Base-by-base conservation (phyloP, 441 rosid genomes). In the Capsella rubella region DNA sequence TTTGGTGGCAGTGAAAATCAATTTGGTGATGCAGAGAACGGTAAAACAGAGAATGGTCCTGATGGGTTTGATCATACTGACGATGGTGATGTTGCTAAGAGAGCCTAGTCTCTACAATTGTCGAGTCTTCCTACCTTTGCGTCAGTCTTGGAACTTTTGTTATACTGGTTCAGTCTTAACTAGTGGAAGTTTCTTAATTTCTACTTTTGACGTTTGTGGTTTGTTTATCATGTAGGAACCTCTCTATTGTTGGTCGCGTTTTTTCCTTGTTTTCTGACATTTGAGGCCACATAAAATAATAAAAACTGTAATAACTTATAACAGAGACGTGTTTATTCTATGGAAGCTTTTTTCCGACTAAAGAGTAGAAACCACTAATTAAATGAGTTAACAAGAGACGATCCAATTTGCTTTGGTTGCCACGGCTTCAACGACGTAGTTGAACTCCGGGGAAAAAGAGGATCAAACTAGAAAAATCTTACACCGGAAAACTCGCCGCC, bases 41-140 rank as follows among this genome's bases (percentile, higher is more conserved):
- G 56, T 63, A 72, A 63, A 49, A 46, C 56, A 49, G 81, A 68
- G 53, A 76, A 35, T 58, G 73, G 74, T 12, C 42, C 59, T 4
- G 88, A 37, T 62, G 86, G 73, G 55, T 70, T 45, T 80, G 78
- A 74, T 74, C 90, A 85, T 15, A 75, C 58, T 5, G 84, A 77
- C 14, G 87, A 84, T 5, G 85, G 82, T 42, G 75, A 87, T 72
- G 84, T 80, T 56, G 88, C 90, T 43, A 93, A 90, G 63, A 89
- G 87, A 71, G 93, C 90, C 45, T 90, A 89, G 31, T 31, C 53
- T 34, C 52, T 14, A 18, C 53, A 18, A 43, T 21, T 46, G 25
- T 34, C 60, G 27, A 0, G 50, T 68, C 8, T n/a, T n/a, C 32
- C 35, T 59, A 15, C 13, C 61, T 27, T 32, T 58, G 51, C 43